These are phyloP conservation scores for Agaricus subrufescens DNA, from an alignment of 768 basidiomycete species.

Conservation along the genomic window DNA sequence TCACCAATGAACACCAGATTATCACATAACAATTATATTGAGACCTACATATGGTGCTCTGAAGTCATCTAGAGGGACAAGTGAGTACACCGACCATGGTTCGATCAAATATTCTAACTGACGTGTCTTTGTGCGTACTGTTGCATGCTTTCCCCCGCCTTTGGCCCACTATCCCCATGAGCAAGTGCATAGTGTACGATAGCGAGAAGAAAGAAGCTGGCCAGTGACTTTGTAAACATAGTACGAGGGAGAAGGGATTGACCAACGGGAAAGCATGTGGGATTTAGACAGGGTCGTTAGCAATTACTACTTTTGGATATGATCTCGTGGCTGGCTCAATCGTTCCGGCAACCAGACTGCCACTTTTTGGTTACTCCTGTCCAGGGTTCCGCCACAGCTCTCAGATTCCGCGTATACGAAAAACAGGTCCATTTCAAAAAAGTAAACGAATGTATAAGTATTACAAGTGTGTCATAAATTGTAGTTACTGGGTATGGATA, in stretches of 20 bases:
- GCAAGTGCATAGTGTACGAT: slow-evolving; percentile 25
- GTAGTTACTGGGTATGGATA: too few relatives aligned
- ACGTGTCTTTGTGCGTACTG: slow-evolving; percentile 91
- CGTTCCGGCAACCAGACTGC: not conserved
- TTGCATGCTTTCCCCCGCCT: slow-evolving; percentile 58
- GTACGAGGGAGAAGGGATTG: slow-evolving; percentile 10
- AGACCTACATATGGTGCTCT: slow-evolving; percentile 78
- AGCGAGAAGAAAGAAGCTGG: slow-evolving; percentile 33
- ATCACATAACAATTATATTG: not conserved
- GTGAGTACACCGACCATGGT: not conserved
- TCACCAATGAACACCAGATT: not conserved
- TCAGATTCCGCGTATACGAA: too few relatives aligned
- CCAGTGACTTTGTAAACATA: slow-evolving; percentile 46
- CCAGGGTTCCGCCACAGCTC: not conserved
- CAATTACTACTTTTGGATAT: not conserved
- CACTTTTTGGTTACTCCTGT: not conserved
- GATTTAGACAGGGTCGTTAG: not conserved
- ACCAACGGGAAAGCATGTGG: not conserved
- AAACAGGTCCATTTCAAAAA: too few relatives aligned
- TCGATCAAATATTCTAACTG: slow-evolving; percentile 29
- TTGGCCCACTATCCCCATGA: slow-evolving; percentile 50
- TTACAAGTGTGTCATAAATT: too few relatives aligned
- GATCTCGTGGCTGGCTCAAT: not conserved
- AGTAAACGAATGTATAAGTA: too few relatives aligned
- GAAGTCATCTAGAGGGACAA: slow-evolving; percentile 66